Evolutionary conservation across 2,329 filamentous ascomycete species (phyloP), one percentile per base, ranked within the genome.

Genomic region (Pestalotiopsis sp.): DNA sequence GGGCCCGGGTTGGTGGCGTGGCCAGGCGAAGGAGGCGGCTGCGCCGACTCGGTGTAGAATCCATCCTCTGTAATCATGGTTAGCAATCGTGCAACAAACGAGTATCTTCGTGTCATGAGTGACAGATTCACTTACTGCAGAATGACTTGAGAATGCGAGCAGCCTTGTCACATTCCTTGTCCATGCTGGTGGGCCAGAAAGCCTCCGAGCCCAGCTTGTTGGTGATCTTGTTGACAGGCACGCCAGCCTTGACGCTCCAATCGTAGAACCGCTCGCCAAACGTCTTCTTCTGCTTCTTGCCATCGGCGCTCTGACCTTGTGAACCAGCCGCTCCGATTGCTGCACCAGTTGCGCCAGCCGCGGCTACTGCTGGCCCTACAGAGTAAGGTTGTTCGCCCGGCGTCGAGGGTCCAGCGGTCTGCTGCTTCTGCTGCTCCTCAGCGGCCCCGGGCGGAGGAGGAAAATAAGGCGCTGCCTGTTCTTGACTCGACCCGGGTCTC

Each of bases 91-190:
- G 23, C 11, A 57, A 7, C 2, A 11, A 1, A 3, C 52, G n/a
- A n/a, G n/a, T 2, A 11, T 57, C 4, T 20, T 59, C 14, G 13
- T 31, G 23, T 38, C 49, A 14, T 11, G 1, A 2, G 11, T 7
- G 11, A 1, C 4, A 4, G 11, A 20, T 9, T 20, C 7, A 79
- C 90, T 76, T 85, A 92, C 91, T 96, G 84, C 94, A 97, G 81
- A 98, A 98, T 71, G 90, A 92, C 76, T 89, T 89, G 31, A 97
- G 79, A 62, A 97, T 97, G 13, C 93, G 85, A 41, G 94, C 94
- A 0, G 94, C 94, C 83, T 97, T 97, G 81, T 97, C 94, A 74
- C 92, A 92, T 82, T 97, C 95, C 79, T 94, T 94, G 77, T 97
- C 94, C 72, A 97, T 84, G 1, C 91, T 91, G 67, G 92, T 93